Base-by-base conservation (phyloP, 805 yeast species). In the Wickerhamomyces subpelliculosus region DNA sequence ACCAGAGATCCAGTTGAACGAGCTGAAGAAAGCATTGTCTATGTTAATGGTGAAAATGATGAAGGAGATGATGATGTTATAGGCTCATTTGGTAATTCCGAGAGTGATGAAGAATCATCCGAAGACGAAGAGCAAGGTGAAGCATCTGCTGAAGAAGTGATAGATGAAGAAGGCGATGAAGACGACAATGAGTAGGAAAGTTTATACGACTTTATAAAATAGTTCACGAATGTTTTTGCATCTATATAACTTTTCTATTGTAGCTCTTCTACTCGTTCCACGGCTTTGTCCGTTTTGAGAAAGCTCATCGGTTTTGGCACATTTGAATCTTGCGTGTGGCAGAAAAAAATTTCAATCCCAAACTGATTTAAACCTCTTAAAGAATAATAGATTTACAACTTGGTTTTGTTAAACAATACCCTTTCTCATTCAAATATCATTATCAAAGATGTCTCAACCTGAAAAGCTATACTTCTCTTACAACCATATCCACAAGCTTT, bases 401-500 rank as follows among this genome's bases (percentile, higher is more conserved):
- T n/a, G n/a, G 27, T 20, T 36, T 14, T 20, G 20, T 35, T 13
- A 8, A 12, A 17, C n/a, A 14, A 12, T 33, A 8, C 16, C 12
- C 19, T 14, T 16, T 22, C 11, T 24, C 26, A 35, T 27, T 27
- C 16, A 8, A 23, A 23, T 8, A n/a, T n/a, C n/a, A n/a, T n/a
- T n/a, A 7, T 4, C 9, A 9, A 26, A 18, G 13, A 34, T 34
- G 36, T 25, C 36, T 14, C 55, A 42, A 18, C 44, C 50, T 16
- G 70, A 72, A 27, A 76, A 74, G 52, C 52, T 68, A 35, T 83
- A 76, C 62, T 78, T 85, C 47, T 78, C 89, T 17, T 85, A 85
- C 71, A 81, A 85, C 65, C 72, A 78, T 54, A 78, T 86, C 42
- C 95, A 85, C 68, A 85, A 85, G 66, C 70, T 83, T 42, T 86